These are phyloP conservation scores for Lentinula aciculospora DNA, from an alignment of 768 basidiomycete species.

Conservation along the genomic window DNA sequence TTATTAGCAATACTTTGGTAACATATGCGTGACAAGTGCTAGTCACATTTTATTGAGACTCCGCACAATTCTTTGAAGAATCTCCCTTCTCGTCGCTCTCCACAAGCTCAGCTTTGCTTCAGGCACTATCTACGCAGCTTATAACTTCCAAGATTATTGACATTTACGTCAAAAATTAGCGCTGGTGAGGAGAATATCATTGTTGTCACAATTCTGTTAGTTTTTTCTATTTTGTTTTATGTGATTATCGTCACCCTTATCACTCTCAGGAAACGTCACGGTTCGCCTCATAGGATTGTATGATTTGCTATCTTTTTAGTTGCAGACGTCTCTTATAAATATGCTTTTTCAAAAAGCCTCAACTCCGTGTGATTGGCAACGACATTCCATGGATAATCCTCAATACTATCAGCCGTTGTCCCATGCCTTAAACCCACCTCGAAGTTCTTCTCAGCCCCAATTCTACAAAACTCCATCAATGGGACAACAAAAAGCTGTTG, in stretches of 20 bases:
- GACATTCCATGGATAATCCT: slow-evolving; percentile 52
- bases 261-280: slow-evolving; percentile 8
- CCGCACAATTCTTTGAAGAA: background rate
- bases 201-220: background rate
- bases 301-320: background rate
- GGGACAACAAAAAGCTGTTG: slow-evolving; percentile 55
- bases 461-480: slow-evolving; percentile 21
- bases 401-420: slow-evolving; percentile 80
- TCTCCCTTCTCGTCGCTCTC: background rate
- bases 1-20: too few species aligned
- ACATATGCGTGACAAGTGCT: background rate
- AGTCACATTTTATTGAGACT: background rate
- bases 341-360: background rate
- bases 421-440: slow-evolving; percentile 65
- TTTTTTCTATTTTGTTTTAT: slow-evolving; percentile 6
- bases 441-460: slow-evolving; percentile 10
- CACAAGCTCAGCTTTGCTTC: background rate
- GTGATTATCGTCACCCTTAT: slow-evolving; percentile 7
- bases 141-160: background rate
- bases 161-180: background rate
- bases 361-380: background rate
- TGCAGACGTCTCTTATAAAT: background rate
- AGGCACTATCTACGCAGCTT: background rate
- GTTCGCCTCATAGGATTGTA: background rate
- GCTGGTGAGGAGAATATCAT: background rate